Base-by-base conservation (phyloP, 1,284 basidiomycete genomes). In the Phylloboletellus chloephorus region DNA sequence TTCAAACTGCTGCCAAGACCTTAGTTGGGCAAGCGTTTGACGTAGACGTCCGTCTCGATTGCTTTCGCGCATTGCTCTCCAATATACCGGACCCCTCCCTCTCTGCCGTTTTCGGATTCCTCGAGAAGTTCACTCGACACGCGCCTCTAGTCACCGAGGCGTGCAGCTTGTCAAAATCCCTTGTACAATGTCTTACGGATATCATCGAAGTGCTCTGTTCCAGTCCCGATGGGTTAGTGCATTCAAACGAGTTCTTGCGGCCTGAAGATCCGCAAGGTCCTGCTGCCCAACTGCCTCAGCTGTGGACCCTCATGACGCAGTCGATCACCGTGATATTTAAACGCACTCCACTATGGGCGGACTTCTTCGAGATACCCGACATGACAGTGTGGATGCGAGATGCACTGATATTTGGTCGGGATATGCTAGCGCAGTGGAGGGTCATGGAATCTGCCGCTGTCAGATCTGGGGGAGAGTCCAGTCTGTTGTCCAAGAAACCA, bases 331-430 rank as follows among this genome's bases (percentile, higher is more conserved):
- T 85, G 39, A 90, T 97, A 49, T 95, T 95, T 67, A 79, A 77
- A 53, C 74, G 78, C 39, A 93, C 91, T 3, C 82, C 84, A 0
- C 59, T 69, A 15, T 98, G 93, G 93, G 78, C 94, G 0, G 64
- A 69, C 8, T 84, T 74, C 56, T 89, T 88, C 58, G 82, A 87
- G 45, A 80, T 79, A 53, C 75, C 81, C 21, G 79, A 82, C 39
- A 95, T 98, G 92, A 76, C 86, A 17, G 76, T 83, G 34, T 98
- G 93, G 93, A 96, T 98, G 94, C 79, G 92, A 47, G 94, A 97
- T 60, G 93, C 92, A 1, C 71, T 97, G 39, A 92, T 96, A 43
- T 92, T 95, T 57, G 89, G 85, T 11, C 70, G 86, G 50, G 85
- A 91, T 52, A 74, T 95, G 67, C 67, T 95, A 20, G 82, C 80